Conservation (phyloP, 164 flowering plant genomes). For the Akebia trifoliata region DNA sequence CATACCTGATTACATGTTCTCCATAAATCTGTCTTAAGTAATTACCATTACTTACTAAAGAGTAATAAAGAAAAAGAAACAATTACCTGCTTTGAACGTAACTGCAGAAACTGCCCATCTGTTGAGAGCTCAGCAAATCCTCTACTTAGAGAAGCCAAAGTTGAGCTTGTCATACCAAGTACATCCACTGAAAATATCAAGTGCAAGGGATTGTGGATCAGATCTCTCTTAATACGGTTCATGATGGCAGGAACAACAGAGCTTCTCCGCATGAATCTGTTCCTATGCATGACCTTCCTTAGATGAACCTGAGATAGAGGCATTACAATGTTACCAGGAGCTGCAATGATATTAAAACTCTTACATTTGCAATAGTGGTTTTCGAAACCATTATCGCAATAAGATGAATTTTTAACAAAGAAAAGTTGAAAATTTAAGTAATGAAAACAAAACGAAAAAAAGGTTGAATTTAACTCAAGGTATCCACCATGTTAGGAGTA, state of each 20-base stretch:
- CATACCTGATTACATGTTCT: constrained; percentile 42
- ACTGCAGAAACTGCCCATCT: constrained; percentile 91
- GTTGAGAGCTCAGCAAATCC: constrained; percentile 99
- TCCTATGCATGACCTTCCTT: constrained; percentile 81
- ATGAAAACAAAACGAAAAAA: too few species aligned
- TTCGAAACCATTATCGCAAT: too few species aligned
- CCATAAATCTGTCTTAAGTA: neutral
- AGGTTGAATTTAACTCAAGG: too few species aligned
- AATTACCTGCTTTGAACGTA: constrained; percentile 85
- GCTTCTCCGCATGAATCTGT: constrained; percentile 86
- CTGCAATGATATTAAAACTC: neutral
- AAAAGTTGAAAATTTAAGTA: too few species aligned
- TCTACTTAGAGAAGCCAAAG: constrained; percentile 90
- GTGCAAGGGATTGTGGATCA: constrained; percentile 93
- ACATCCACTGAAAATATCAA: constrained; percentile 90
- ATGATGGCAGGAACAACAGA: constrained; percentile 71
- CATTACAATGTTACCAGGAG: constrained; percentile 5
- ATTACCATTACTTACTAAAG: neutral
- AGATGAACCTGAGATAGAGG: constrained; percentile 61
- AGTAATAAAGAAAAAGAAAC: neutral
- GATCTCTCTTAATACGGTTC: constrained; percentile 86
- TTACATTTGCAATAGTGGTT: too few species aligned
- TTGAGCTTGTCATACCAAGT: constrained; percentile 97
- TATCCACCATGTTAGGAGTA: too few species aligned
- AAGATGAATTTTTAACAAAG: too few species aligned